Base-by-base conservation (phyloP, 176 grass and related monocot species). In the Aegilops longissima region DNA sequence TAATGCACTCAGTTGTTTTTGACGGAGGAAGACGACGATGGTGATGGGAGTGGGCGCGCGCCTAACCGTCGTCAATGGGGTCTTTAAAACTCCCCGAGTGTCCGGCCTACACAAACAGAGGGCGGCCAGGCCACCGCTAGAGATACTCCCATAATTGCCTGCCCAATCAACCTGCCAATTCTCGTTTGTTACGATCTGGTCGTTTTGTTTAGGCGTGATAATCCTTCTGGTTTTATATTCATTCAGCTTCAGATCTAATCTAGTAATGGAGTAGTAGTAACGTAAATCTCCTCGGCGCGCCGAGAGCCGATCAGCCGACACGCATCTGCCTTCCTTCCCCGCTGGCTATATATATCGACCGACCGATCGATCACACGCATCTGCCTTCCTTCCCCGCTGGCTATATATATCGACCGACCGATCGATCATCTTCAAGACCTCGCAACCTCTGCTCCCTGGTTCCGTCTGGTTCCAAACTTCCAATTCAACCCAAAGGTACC, bases 321-420 rank as follows among this genome's bases (percentile, higher is more conserved):
- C 12, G 8, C 71, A 8, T 73, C 71, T 18, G 51, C 51, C 51
- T 54, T 17, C 51, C 24, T 25, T 24, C 61, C 8, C 63, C 1
- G 63, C 70, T 25, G 30, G 40, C 72, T 29, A n/a, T 75, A 75
- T 75, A 75, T 51, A 75, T 75, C 72, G 39, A 74, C 42, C 73
- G 7, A 76, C 25, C 72, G 7, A 73, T 73, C 72, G 6, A 75
- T 49, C 72, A 27, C 71, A 47, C 12, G 8, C 71, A 8, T 73
- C 71, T 18, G 51, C 51, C 51, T 54, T 17, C 51, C 24, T 25
- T 24, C 61, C 8, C 63, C 1, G 63, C 70, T 25, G 30, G 40
- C 72, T 29, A n/a, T 75, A 75, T 75, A 75, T 51, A 75, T 75
- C 72, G 39, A 74, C 42, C 73, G 7, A 76, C 25, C 72, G 7